phyloP scores from a whole-genome alignment of 176 grass and related monocot genomes.

The Avena sativa region DNA sequence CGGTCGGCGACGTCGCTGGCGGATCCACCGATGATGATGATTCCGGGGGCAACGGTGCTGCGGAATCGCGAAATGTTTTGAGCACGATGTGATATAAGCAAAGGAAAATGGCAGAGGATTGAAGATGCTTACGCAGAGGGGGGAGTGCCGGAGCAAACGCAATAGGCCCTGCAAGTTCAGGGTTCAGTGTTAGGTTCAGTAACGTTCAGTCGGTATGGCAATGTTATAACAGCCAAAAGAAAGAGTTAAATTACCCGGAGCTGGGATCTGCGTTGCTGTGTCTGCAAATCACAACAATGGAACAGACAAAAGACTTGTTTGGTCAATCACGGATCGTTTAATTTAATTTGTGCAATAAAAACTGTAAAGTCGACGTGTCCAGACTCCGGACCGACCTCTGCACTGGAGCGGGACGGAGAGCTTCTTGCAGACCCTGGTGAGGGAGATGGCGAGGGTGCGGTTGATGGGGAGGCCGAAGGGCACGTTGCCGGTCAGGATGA shows the following conservation, averaged over 20 bases:
- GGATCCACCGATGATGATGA: constrained; percentile 38
- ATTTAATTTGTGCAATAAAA: neutral
- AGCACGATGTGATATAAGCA: neutral
- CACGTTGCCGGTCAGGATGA: constrained; percentile 87
- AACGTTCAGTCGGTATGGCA: neutral
- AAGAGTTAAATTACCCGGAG: constrained; percentile 38
- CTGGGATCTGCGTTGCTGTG: constrained; percentile 46
- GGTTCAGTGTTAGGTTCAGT: neutral
- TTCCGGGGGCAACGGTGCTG: constrained; percentile 56
- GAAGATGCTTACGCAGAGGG: constrained; percentile 64
- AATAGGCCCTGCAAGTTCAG: constrained; percentile 53
- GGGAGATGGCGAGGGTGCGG: constrained; percentile 73
- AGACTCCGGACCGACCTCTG: constrained; percentile 49
- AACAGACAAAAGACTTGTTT: neutral
- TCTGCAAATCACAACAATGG: constrained; percentile 20
- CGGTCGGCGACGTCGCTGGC: constrained; percentile 25
- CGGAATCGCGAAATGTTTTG: neutral
- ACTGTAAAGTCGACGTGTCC: neutral
- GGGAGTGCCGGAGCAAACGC: constrained; percentile 69
- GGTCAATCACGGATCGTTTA: no score
- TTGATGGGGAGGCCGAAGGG: constrained; percentile 92
- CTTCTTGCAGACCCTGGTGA: constrained; percentile 64
- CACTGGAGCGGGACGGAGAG: constrained; percentile 80
- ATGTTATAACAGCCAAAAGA: no score
- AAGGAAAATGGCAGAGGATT: neutral